A percentile compares a stretch with the other conserved stretches of the same genome.
Evolutionary conservation across 495 filamentous ascomycete genomes (phyloP).

Genomic region (Penicillium silybi): DNA sequence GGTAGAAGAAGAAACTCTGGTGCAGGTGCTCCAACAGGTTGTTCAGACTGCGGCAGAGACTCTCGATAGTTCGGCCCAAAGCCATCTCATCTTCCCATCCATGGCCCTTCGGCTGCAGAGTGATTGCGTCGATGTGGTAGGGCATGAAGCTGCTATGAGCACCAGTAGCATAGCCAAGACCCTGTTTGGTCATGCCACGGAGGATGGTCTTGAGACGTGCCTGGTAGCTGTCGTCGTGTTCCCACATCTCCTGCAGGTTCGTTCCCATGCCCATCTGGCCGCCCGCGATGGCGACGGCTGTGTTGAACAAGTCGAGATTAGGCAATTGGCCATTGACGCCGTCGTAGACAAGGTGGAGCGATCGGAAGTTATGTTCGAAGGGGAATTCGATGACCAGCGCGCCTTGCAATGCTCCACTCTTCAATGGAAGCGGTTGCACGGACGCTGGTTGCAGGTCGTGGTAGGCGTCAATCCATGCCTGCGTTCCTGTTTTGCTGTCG

Average conservation of each 20-base stretch:
- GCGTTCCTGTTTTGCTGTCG: slow-evolving; percentile 84
- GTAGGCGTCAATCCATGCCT: slow-evolving; percentile 98
- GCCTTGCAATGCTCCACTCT: slow-evolving; percentile 89
- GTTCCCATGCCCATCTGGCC: slow-evolving; percentile 89
- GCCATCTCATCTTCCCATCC: slow-evolving; percentile 98
- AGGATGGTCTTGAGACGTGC: slow-evolving; percentile 86
- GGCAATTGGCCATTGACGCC: slow-evolving; percentile 94
- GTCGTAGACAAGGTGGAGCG: slow-evolving; percentile 88
- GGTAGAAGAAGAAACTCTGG: slow-evolving; percentile 98
- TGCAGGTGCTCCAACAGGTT: slow-evolving; percentile 96
- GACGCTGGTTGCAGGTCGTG: slow-evolving; percentile 74
- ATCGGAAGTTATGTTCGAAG: slow-evolving; percentile 75
- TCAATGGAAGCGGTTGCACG: slow-evolving; percentile 78
- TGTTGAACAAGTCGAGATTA: slow-evolving; percentile 94
- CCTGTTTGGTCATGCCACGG: slow-evolving; percentile 89
- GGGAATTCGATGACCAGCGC: slow-evolving; percentile 93
- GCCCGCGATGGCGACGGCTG: slow-evolving; percentile 78
- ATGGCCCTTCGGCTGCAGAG: slow-evolving; percentile 79
- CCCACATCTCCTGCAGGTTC: slow-evolving; percentile 80
- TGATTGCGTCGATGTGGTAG: slow-evolving; percentile 96
- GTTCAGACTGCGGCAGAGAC: slow-evolving; percentile 86
- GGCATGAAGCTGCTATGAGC: slow-evolving; percentile 95
- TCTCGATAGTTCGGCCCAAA: slow-evolving; percentile 83
- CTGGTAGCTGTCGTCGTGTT: slow-evolving; percentile 76
- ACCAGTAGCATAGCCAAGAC: slow-evolving; percentile 82